phyloP scores from a whole-genome alignment of 805 yeast species.

The Spathaspora sp. region DNA sequence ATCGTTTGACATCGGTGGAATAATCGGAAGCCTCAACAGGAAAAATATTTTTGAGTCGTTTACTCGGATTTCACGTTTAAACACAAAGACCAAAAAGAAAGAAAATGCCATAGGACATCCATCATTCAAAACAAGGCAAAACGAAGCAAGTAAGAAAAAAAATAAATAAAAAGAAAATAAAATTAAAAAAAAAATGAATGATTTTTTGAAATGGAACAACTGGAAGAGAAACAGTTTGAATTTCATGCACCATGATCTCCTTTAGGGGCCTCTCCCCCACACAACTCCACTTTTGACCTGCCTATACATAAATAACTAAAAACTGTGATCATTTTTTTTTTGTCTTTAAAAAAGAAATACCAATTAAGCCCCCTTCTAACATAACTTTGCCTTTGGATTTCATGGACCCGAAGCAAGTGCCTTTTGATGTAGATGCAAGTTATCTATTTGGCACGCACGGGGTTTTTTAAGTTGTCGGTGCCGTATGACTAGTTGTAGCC shows the following conservation, averaged over 20 bases:
- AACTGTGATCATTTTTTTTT: background rate
- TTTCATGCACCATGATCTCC: background rate
- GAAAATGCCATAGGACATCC: background rate
- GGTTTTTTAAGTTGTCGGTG: background rate
- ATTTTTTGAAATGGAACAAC: background rate
- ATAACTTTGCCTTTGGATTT: background rate
- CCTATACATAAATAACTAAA: background rate
- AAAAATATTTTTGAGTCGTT: constrained; percentile 1
- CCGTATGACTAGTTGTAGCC: background rate
- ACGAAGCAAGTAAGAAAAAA: background rate
- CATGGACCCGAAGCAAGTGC: background rate
- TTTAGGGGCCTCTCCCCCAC: background rate
- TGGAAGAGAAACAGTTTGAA: background rate
- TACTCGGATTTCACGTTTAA: background rate
- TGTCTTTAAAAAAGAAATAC: background rate
- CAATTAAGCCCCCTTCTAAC: background rate
- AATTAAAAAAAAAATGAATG: background rate
- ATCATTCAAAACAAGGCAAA: background rate
- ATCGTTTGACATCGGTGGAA: background rate
- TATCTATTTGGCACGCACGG: background rate
- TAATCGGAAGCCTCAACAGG: background rate
- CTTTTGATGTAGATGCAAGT: background rate
- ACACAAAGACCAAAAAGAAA: background rate
- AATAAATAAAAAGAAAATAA: too few relatives aligned
- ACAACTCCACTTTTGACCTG: background rate